Percentiles rank a stretch among this genome's conserved stretches.
These are phyloP conservation scores for Isatis tinctoria DNA, from an alignment of 345 rosid species.

Conservation along the genomic window DNA sequence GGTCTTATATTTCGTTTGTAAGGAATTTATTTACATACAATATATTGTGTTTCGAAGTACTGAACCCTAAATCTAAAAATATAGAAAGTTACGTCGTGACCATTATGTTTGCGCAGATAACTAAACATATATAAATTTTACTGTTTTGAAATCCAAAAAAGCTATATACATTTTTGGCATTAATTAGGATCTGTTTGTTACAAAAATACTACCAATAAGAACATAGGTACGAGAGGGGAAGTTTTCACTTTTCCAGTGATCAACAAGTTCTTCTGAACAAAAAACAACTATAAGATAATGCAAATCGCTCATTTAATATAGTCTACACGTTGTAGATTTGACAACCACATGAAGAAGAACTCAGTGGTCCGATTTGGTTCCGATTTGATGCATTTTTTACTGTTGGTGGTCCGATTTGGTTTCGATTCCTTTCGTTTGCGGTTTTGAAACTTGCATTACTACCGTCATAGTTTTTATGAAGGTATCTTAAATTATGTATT, in stretches of 20 bases:
- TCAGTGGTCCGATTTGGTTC: background rate
- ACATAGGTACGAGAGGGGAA: background rate
- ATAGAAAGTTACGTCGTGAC: background rate
- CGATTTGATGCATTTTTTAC: background rate
- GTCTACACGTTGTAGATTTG: conserved; percentile 9
- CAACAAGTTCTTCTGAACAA: background rate
- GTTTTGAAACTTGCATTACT: background rate
- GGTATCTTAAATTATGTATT: too few species aligned
- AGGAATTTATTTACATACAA: background rate
- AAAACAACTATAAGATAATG: background rate
- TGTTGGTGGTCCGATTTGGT: background rate
- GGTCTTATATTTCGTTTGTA: background rate
- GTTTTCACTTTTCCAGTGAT: conserved; percentile 6
- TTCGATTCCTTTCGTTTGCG: background rate
- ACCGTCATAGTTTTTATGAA: too few species aligned
- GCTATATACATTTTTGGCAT: background rate
- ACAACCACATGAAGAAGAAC: conserved; percentile 10
- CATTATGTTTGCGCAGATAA: background rate
- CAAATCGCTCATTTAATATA: background rate
- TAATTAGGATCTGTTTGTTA: background rate
- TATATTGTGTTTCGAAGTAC: too few species aligned
- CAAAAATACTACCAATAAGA: too few species aligned
- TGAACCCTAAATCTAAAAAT: background rate
- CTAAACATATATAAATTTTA: background rate
- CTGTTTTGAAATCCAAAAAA: background rate